Evolutionary conservation across 2,329 filamentous ascomycete genomes (phyloP).

Genomic region (Ceratocystis lukuohia): DNA sequence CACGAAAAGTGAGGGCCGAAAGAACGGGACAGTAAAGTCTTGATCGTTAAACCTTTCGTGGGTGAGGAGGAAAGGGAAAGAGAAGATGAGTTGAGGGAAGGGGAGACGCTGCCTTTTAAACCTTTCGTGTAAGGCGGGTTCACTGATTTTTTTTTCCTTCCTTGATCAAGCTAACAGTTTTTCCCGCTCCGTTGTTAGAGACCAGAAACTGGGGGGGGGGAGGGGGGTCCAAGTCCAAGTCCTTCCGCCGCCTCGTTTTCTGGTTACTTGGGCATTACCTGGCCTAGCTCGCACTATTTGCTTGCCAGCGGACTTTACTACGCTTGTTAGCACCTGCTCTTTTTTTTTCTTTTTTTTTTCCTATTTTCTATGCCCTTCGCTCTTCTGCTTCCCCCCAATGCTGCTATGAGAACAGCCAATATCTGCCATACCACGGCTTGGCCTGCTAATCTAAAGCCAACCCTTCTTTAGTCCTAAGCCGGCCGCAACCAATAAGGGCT

Average conservation of each 20-base stretch:
- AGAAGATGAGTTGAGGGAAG: conserved; percentile 22
- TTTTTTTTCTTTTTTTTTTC: neutral
- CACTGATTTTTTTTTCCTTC: conserved; percentile 3
- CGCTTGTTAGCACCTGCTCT: neutral
- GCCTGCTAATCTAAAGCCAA: no score
- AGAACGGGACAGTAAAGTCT: conserved; percentile 24
- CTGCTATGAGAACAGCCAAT: neutral
- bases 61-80: conserved; percentile 32
- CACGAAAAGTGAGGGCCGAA: conserved; percentile 34
- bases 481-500: no score
- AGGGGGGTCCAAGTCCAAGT: conserved; percentile 3
- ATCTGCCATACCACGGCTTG: neutral
- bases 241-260: neutral
- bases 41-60: conserved; percentile 32
- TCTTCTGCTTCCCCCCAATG: neutral
- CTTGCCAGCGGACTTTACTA: neutral
- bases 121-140: conserved; percentile 10
- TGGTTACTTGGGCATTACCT: neutral
- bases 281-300: neutral
- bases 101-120: conserved; percentile 14
- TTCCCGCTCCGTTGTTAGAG: conserved; percentile 6
- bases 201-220: conserved; percentile 4
- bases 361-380: neutral
- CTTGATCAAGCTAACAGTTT: conserved; percentile 5
- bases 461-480: no score